Percentiles rank a stretch among this genome's conserved stretches.
Evolutionary conservation across 495 filamentous ascomycete genomes (phyloP).

Genomic region (Penicillium roqueforti): DNA sequence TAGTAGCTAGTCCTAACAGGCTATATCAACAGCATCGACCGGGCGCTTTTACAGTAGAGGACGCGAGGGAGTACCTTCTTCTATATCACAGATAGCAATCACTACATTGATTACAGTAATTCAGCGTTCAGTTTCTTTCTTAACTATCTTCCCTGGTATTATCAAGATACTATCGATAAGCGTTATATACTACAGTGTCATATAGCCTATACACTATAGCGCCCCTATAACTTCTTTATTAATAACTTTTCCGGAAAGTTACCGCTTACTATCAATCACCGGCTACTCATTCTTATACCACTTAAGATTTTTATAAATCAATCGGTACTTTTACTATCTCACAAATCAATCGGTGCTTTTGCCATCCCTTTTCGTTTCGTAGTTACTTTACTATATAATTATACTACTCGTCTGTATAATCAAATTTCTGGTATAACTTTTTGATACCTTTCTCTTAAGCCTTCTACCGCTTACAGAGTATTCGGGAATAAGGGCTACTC

Average conservation of each 20-base stretch:
- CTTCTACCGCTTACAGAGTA: background rate
- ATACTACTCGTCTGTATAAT: slow-evolving; percentile 20
- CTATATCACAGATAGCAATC: slow-evolving; percentile 27
- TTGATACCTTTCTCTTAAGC: slow-evolving; percentile 4
- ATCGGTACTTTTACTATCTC: slow-evolving; percentile 19
- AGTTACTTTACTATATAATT: slow-evolving; percentile 11
- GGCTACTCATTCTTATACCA: slow-evolving; percentile 31
- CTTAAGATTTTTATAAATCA: slow-evolving; percentile 24
- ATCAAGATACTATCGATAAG: slow-evolving; percentile 27
- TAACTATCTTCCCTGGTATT: slow-evolving; percentile 17
- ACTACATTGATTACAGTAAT: slow-evolving; percentile 28
- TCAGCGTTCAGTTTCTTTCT: slow-evolving; percentile 22
- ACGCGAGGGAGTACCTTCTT: slow-evolving; percentile 22
- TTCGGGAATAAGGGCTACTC: background rate
- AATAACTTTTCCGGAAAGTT: slow-evolving; percentile 29
- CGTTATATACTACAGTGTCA: slow-evolving; percentile 23
- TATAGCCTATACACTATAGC: slow-evolving; percentile 18
- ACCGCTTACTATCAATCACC: slow-evolving; percentile 27
- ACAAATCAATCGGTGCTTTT: slow-evolving; percentile 20
- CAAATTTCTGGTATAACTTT: slow-evolving; percentile 8
- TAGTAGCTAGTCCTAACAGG: no score
- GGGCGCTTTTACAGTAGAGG: slow-evolving; percentile 13
- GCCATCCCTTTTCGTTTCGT: slow-evolving; percentile 23
- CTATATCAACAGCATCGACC: slow-evolving; percentile 10
- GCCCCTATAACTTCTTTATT: slow-evolving; percentile 20